Base-by-base conservation (phyloP, 2,329 filamentous ascomycete genomes). In the Exophiala alcalophila region DNA sequence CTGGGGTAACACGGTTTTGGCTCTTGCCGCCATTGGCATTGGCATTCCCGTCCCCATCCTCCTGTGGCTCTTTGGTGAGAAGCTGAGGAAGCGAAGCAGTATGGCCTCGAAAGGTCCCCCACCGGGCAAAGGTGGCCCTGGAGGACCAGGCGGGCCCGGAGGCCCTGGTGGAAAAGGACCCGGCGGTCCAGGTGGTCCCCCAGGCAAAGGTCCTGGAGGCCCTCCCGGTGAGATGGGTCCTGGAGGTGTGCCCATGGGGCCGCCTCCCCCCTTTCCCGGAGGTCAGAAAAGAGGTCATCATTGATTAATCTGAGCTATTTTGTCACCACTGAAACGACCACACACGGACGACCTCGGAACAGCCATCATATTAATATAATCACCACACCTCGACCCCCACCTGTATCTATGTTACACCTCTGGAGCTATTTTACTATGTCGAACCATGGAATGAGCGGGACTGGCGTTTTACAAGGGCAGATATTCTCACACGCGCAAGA, bases 1-100 rank as follows among this genome's bases (percentile, higher is more conserved):
- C 1, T 67, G 64, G 64, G 61, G 61, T 25, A 68, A 67, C 42
- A 76, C 65, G 20, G 54, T 70, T n/a, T 55, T 76, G 28, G 73
- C 68, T 0, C 61, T 65, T 15, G 49, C 64, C 4, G 64, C 64
- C 50, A 7, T 57, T 68, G 19, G 65, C 61, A 5, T 67, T 61
- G 59, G 61, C n/a, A 40, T 61, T 14, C 69, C 71, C 1, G 64
- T 65, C 4, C 70, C 71, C 2, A 56, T 70, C 19, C 42, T 72
- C 37, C 49, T 75, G 16, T 74, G 68, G 69, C 58, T 59, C 16
- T 74, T 65, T 47, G 72, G 72, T 2, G 61, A 63, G 30, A 59
- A 36, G 29, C 46, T 72, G 49, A 63, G 68, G 35, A 58, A 55
- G 36, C 54, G 50, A 46, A 64, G 60, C 41, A 59, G 12, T 25